A percentile compares a stretch with the other conserved stretches of the same genome.
Conservation (phyloP, 305 asterid genomes). For the Solanum hybrid region DNA sequence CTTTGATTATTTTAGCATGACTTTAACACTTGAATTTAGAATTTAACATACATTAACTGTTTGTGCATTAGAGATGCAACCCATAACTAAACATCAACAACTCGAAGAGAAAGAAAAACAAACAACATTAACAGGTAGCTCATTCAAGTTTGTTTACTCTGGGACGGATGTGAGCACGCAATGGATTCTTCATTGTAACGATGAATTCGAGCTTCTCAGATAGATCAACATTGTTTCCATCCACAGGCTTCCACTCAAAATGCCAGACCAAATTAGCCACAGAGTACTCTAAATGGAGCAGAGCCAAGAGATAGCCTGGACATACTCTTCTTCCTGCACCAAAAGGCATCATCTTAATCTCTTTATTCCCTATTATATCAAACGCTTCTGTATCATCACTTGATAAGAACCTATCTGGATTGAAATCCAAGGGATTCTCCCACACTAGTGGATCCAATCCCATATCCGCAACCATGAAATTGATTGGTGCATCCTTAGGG, state of each 20-base stretch:
- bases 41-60: not conserved
- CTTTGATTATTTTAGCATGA: not conserved
- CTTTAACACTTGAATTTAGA: not conserved
- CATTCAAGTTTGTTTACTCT: not conserved
- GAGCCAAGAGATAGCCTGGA: slow-evolving; percentile 6
- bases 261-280: slow-evolving; percentile 10
- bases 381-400: slow-evolving; percentile 16
- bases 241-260: slow-evolving; percentile 6
- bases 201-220: slow-evolving; percentile 1
- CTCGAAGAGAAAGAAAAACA: not conserved
- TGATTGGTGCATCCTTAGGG: slow-evolving; percentile 42
- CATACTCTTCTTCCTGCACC: slow-evolving; percentile 12
- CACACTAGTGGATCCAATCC: slow-evolving; percentile 71
- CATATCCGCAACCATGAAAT: slow-evolving; percentile 77
- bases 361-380: slow-evolving; percentile 41
- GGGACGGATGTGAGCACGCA: not conserved
- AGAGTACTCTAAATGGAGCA: slow-evolving; percentile 9
- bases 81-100: not conserved
- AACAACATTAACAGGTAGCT: not conserved
- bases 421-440: slow-evolving; percentile 73
- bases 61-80: not conserved
- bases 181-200: not conserved
- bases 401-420: slow-evolving; percentile 64
- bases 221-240: not conserved
- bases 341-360: slow-evolving; percentile 13